Conservation (phyloP, 192 early-diverging fungal species). For the Backusella mclennaniae region DNA sequence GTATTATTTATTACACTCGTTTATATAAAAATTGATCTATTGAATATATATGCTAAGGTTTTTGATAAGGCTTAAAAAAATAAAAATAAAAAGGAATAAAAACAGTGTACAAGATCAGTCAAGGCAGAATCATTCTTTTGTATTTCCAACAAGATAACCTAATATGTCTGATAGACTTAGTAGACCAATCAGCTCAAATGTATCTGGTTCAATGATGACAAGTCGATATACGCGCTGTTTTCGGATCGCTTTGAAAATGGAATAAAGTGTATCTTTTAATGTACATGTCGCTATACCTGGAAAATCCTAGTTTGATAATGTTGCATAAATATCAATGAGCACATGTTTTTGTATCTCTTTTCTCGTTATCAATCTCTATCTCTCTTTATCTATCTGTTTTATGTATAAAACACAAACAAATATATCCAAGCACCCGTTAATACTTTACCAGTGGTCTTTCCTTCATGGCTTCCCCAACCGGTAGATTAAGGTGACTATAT, state of each 20-base stretch:
- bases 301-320: conserved; percentile 61
- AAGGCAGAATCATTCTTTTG: not conserved
- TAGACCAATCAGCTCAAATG: conserved; percentile 68
- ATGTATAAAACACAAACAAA: not conserved
- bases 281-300: conserved; percentile 91
- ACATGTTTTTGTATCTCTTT: not conserved
- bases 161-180: conserved; percentile 84
- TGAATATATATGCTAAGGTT: not conserved
- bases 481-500: conserved; percentile 76
- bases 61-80: not conserved
- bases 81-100: not conserved
- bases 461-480: conserved; percentile 79
- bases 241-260: conserved; percentile 85
- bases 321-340: not conserved
- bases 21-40: not conserved
- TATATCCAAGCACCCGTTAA: not conserved
- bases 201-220: conserved; percentile 82
- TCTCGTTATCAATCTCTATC: not conserved
- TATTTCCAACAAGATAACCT: conserved; percentile 44
- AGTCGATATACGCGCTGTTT: conserved; percentile 83
- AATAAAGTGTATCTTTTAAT: conserved; percentile 77
- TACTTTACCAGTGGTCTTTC: conserved; percentile 65
- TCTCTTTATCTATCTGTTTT: not conserved
- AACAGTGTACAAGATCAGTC: not conserved
- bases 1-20: not conserved